Conservation (phyloP, 495 filamentous ascomycete species). For the Daldinia vernicosa region DNA sequence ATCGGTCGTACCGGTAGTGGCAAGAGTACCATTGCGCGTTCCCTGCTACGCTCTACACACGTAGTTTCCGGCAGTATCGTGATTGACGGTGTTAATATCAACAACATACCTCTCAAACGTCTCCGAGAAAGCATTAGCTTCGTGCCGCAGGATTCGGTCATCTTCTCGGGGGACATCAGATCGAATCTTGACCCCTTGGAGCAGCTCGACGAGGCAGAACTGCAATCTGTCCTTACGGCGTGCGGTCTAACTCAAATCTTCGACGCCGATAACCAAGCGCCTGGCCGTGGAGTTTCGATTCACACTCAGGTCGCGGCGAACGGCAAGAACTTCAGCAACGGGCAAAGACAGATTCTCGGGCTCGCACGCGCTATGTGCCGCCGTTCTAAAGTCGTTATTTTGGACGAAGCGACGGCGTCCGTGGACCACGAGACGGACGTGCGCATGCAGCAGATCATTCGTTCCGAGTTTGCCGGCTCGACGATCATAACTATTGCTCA, state of each 20-base stretch:
- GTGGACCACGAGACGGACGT: slow-evolving; percentile 66
- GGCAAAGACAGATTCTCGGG: slow-evolving; percentile 27
- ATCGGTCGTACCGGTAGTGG: slow-evolving; percentile 58
- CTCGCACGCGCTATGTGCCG: slow-evolving; percentile 29
- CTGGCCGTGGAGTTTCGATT: background rate
- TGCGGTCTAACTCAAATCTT: slow-evolving; percentile 43
- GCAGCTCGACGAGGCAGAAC: slow-evolving; percentile 62
- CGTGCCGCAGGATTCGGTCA: slow-evolving; percentile 56
- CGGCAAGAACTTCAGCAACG: slow-evolving; percentile 28
- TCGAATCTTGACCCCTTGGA: slow-evolving; percentile 55
- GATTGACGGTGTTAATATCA: slow-evolving; percentile 55
- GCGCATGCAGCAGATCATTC: slow-evolving; percentile 65
- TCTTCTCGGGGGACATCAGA: slow-evolving; percentile 55
- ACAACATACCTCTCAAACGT: slow-evolving; percentile 46
- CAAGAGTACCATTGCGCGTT: slow-evolving; percentile 49
- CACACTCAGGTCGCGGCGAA: slow-evolving; percentile 11
- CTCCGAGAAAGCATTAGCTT: slow-evolving; percentile 54
- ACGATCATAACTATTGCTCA: slow-evolving; percentile 69
- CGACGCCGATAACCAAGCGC: background rate
- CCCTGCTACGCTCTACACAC: slow-evolving; percentile 53
- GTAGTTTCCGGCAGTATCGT: slow-evolving; percentile 45
- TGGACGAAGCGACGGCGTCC: slow-evolving; percentile 49
- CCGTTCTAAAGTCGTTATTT: slow-evolving; percentile 49
- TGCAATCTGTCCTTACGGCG: slow-evolving; percentile 61
- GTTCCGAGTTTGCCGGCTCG: slow-evolving; percentile 61